phyloP scores from a whole-genome alignment of 2,329 filamentous ascomycete species.

The Claviceps sp. region DNA sequence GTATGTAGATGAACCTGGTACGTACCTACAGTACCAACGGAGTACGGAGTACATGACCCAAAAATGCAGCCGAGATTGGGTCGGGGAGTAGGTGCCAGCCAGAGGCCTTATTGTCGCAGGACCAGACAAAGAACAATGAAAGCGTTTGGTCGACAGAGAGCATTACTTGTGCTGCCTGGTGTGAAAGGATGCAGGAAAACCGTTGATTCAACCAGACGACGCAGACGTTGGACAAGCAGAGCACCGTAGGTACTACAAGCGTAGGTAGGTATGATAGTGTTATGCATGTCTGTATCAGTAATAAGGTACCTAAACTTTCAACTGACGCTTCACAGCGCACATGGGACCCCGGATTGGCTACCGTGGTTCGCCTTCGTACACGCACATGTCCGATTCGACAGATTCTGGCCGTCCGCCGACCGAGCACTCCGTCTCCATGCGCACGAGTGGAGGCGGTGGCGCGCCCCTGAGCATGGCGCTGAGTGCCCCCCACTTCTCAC shows the following conservation, averaged over 20 bases:
- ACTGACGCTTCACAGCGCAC: too few species aligned
- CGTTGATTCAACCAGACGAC: too few species aligned
- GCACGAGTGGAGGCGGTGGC: background rate
- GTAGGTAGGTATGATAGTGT: too few species aligned
- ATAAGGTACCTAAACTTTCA: too few species aligned
- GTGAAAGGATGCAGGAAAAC: too few species aligned
- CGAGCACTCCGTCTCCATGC: background rate
- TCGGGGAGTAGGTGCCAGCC: background rate
- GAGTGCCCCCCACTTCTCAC: background rate
- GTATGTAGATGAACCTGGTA: background rate
- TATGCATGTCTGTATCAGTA: too few species aligned
- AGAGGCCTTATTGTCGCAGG: background rate
- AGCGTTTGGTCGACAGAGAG: background rate
- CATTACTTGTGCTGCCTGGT: too few species aligned
- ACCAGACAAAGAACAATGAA: background rate
- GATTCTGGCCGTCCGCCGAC: background rate
- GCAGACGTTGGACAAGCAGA: background rate
- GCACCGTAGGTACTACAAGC: too few species aligned
- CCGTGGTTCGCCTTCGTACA: background rate
- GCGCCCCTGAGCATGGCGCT: conserved; percentile 2
- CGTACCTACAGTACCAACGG: background rate
- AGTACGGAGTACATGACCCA: background rate
- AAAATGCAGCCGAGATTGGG: conserved; percentile 6
- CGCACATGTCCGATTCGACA: too few species aligned
- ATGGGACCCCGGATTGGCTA: too few species aligned